Evolutionary conservation across 2,329 filamentous ascomycete species (phyloP).

Genomic region (Plectosphaerella cucumerina): DNA sequence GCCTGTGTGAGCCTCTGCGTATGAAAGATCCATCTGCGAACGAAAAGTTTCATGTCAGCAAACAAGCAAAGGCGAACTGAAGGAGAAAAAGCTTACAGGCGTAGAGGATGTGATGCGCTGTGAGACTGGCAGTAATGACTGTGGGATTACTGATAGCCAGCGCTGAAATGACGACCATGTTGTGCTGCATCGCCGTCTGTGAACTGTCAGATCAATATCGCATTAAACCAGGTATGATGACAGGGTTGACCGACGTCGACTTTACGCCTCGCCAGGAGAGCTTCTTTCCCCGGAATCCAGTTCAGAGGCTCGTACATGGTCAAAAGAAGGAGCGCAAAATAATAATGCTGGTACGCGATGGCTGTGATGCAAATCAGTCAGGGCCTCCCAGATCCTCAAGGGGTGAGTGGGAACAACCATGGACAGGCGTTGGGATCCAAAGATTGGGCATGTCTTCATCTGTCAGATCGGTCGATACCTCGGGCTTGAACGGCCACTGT

Average conservation of each 20-base stretch:
- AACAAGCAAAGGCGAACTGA: too few relatives aligned
- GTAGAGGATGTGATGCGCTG: conserved; percentile 18
- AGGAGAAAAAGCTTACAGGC: too few relatives aligned
- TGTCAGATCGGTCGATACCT: not conserved
- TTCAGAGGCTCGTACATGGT: conserved; percentile 29
- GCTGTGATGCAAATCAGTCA: too few relatives aligned
- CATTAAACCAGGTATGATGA: conserved; percentile 10
- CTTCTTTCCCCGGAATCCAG: conserved; percentile 16
- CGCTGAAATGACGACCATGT: conserved; percentile 11
- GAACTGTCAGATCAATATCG: conserved; percentile 4
- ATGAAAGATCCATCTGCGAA: conserved; percentile 8
- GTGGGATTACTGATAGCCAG: conserved; percentile 18
- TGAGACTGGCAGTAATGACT: conserved; percentile 17
- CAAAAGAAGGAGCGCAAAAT: conserved; percentile 32
- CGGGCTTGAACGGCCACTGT: conserved; percentile 8
- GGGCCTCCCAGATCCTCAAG: too few relatives aligned
- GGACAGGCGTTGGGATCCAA: not conserved
- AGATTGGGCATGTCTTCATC: not conserved
- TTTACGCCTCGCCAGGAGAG: conserved; percentile 10
- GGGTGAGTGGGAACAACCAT: too few relatives aligned
- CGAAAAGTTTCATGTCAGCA: too few relatives aligned
- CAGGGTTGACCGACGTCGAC: conserved; percentile 11
- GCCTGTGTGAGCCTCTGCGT: not conserved
- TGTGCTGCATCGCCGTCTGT: not conserved
- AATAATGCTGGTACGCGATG: conserved; percentile 32